Evolutionary conservation across 306 rosid genomes (phyloP).

Genomic region (Cucumis sativus): DNA sequence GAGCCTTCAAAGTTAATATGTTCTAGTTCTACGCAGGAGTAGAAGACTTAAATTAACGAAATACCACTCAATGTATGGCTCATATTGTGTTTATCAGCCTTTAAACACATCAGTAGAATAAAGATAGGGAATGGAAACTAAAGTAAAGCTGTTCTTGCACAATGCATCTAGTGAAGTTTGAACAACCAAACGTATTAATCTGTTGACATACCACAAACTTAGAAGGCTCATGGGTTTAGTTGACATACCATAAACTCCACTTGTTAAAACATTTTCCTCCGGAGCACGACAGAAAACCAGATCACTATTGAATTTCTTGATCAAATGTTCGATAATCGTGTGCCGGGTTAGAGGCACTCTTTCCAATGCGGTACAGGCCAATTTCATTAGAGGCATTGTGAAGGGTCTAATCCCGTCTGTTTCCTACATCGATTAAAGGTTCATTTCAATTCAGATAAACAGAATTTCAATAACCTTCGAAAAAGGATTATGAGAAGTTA

Average conservation of each 20-base stretch:
- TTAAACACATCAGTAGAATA: not conserved
- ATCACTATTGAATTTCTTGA: constrained; percentile 74
- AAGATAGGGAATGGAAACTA: not conserved
- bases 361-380: constrained; percentile 90
- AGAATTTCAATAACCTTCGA: not conserved
- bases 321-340: constrained; percentile 60
- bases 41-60: not conserved
- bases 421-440: constrained; percentile 36
- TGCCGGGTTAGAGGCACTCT: constrained; percentile 80
- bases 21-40: not conserved
- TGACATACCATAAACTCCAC: constrained; percentile 50
- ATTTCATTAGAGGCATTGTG: constrained; percentile 90
- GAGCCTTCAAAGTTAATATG: not conserved
- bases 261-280: constrained; percentile 48
- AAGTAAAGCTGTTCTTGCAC: not conserved
- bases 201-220: constrained; percentile 47
- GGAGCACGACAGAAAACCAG: constrained; percentile 85
- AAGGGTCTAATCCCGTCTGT: constrained; percentile 89
- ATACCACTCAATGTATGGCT: not conserved
- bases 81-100: not conserved
- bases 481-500: constrained; percentile 1
- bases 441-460: constrained; percentile 2
- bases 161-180: not conserved
- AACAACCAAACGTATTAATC: not conserved
- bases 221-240: not conserved